Base-by-base conservation (phyloP, 2,329 filamentous ascomycete genomes). In the Xylaria sp. region DNA sequence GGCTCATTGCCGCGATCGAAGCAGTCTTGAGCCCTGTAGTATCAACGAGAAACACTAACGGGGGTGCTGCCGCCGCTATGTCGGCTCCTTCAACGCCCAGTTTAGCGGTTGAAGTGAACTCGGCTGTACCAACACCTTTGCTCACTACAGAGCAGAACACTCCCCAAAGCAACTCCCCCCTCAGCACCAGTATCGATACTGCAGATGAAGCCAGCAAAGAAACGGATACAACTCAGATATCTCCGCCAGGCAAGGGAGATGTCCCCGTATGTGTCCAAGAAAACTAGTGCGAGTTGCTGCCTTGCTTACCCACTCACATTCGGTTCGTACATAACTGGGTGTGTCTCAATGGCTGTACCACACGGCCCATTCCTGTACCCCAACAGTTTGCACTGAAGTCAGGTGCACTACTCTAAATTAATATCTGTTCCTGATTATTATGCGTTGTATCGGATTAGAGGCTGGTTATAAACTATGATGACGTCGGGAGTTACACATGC, bases 61-160 rank as follows among this genome's bases (percentile, higher is more conserved):
- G 67, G 58, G 57, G 28, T 20, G 53, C 65, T 67, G 57, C 52
- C 56, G 13, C 56, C 18, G n/a, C 39, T 4, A 52, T 20, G 12
- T 62, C 69, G 7, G 50, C 53, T 63, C 75, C 74, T 10, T 76
- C 78, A 8, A 79, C 80, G 1, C 78, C 80, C 2, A 79, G 78
- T 46, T 78, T 84, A 53, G 79, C 83, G 68, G 80, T 83, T 65
- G 80, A 86, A 72, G 79, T 81, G 75, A 79, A 81, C 80, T 85
- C 89, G 61, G 82, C 84, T 10, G 85, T 86, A 0, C 87, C 89
- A 9, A 91, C 90, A 0, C 91, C 91, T 1, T 84, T 85, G 25
- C 84, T 93, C 62, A 91, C 90, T 1, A 90, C 86, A 72, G 90
- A 90, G 73, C 87, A 87, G 45, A 91, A 91, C 76, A 92, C 89